Conservation (phyloP, 345 rosid genomes). For the Brassica carinata region DNA sequence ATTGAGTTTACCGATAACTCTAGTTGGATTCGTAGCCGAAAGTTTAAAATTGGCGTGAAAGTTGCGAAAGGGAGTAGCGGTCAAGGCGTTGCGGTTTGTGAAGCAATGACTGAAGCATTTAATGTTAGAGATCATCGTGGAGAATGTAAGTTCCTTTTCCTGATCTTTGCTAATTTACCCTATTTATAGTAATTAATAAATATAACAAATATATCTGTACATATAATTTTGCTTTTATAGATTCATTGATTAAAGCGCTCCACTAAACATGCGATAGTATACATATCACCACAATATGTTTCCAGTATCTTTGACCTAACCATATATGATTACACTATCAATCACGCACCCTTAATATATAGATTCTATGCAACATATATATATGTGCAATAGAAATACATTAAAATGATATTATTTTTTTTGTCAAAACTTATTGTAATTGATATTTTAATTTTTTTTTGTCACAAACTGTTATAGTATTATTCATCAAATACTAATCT, state of each 20-base stretch:
- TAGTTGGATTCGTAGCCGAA: slow-evolving; percentile 86
- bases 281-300: slow-evolving; percentile 22
- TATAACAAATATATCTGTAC: not conserved
- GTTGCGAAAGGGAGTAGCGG: slow-evolving; percentile 50
- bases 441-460: not conserved
- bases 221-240: not conserved
- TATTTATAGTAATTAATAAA: not conserved
- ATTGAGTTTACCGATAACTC: slow-evolving; percentile 90
- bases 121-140: slow-evolving; percentile 94
- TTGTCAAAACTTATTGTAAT: not conserved
- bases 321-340: slow-evolving; percentile 1
- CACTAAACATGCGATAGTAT: slow-evolving; percentile 30
- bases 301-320: slow-evolving; percentile 15
- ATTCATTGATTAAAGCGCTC: not conserved
- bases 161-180: not conserved
- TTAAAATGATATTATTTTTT: not conserved
- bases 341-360: not conserved
- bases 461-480: not conserved
- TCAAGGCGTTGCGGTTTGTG: slow-evolving; percentile 56
- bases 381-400: slow-evolving; percentile 10
- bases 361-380: slow-evolving; percentile 1
- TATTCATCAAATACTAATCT: not conserved
- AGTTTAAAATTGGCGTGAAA: slow-evolving; percentile 73
- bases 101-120: slow-evolving; percentile 79
- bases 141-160: slow-evolving; percentile 68